Evolutionary conservation across 306 rosid species (phyloP), one percentile per base, ranked within the genome.

Genomic region (Lagenaria siceraria): DNA sequence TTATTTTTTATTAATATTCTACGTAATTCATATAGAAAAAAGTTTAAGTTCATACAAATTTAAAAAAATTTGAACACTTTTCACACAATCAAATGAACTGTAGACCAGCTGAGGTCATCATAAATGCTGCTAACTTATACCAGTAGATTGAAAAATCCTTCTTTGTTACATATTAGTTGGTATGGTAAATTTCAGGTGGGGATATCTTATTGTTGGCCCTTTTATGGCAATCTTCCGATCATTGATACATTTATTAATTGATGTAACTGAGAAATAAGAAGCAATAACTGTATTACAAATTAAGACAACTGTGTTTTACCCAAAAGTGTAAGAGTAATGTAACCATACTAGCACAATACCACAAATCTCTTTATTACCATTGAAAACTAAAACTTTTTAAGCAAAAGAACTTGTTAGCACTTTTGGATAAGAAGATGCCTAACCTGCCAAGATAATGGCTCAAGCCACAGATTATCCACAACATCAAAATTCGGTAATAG

Each of bases 361-460:
- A 70, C 38, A 70, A 6, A 42, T 70, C 21, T 70, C 36, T 70
- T 70, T 21, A 22, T 46, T 6, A 42, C 21, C 27, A 70, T 12
- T 66, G 31, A 22, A 64, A 7, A 72, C 15, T 9, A 66, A 4
- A 70, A 6, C 27, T 17, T 14, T 24, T 73, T 10, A 49, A 15
- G 46, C 61, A 74, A n/a, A 74, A 56, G 13, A 33, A 54, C 15
- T 25, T 22, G 42, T 33, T 76, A 10, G 14, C n/a, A 24, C 46
- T 13, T 24, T 38, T 12, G 8, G 65, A 54, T 35, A 72, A 42
- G 80, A 82, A 83, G 61, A 78, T 17, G 77, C 64, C 87, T 58
- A 79, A 94, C 98, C 98, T 94, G 97, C 98, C 98, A 94, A 70
- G 98, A 92, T 80, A 87, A 83, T 70, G 97, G 98, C 82, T 94